These are phyloP conservation scores for Gossypium sturtianum DNA, from an alignment of 345 rosid genomes.

Conservation along the genomic window DNA sequence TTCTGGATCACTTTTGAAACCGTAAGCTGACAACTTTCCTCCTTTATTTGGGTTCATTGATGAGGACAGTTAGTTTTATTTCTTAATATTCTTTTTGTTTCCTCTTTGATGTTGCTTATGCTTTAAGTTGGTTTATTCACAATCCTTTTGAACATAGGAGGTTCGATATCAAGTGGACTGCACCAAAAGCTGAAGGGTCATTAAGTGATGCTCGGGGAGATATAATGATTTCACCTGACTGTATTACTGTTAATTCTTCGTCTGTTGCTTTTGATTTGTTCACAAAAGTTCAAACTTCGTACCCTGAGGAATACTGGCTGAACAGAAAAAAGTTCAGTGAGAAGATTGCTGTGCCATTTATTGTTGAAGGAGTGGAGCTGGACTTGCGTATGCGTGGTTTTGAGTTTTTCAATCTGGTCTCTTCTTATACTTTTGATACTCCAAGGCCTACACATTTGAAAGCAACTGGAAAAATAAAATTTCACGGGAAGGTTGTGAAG, in stretches of 20 bases:
- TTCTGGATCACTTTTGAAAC: slow-evolving; percentile 89
- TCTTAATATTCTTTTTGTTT: slow-evolving; percentile 18
- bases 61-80: not conserved
- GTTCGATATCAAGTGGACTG: slow-evolving; percentile 93
- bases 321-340: slow-evolving; percentile 34
- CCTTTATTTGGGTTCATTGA: slow-evolving; percentile 3
- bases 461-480: slow-evolving; percentile 89
- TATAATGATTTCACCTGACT: slow-evolving; percentile 85
- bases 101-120: slow-evolving; percentile 9
- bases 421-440: slow-evolving; percentile 87
- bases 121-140: slow-evolving; percentile 13
- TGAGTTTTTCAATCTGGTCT: slow-evolving; percentile 84
- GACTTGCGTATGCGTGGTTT: slow-evolving; percentile 93
- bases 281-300: slow-evolving; percentile 71
- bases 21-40: slow-evolving; percentile 49
- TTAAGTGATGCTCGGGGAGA: slow-evolving; percentile 96
- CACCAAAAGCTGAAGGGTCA: slow-evolving; percentile 98
- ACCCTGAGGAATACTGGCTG: slow-evolving; percentile 52
- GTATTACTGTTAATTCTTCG: slow-evolving; percentile 70
- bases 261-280: slow-evolving; percentile 81
- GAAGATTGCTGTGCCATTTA: slow-evolving; percentile 49
- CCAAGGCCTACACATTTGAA: slow-evolving; percentile 90
- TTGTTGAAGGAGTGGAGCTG: slow-evolving; percentile 84
- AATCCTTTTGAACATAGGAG: slow-evolving; percentile 51
- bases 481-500: slow-evolving; percentile 70